Evolutionary conservation across 192 early-diverging fungal genomes (phyloP), one percentile per base, ranked within the genome.

Genomic region (Jimgerdemannia flammicorona): DNA sequence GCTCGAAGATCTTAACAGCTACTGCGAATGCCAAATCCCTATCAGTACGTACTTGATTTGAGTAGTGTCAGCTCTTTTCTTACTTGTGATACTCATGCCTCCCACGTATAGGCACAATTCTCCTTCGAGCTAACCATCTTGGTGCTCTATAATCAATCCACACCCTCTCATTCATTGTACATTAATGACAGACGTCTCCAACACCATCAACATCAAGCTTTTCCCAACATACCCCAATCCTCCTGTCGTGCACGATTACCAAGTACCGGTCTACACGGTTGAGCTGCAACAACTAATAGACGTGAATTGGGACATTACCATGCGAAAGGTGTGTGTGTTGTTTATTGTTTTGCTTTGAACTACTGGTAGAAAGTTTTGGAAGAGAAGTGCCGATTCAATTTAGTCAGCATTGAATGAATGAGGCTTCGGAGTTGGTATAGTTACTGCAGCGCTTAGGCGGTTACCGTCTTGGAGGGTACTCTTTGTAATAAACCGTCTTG

Each of bases 231-330:
- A 94, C 76, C 87, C 86, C 9, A 89, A 93, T 67, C 95, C 95
- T 4, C 78, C 88, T 11, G 80, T 82, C 6, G 93, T 97, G 1
- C 82, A 91, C 63, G 93, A 95, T 72, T 93, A 93, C 76, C 90
- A 95, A 43, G 95, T 97, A 0, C 95, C 95, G 3, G 91, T 97
- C 8, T 84, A 86, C 14, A 90, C 92, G 41, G 90, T 94, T 4
- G 87, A 95, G 79, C 77, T 92, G 43, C 81, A 87, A 19, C 78
- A 75, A 7, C 75, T 90, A 4, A 68, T 40, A 18, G 92, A 93
- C 72, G 85, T 91, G 19, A 87, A 95, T 80, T 99, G 98, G 96
- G 98, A 99, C 79, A 87, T 99, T 78, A 96, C 95, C 0, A 88
- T 98, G 75, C 89, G 84, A 73, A 85, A 88, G 44, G 89, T 88